These are phyloP conservation scores for Metschnikowia amazonensis DNA, from an alignment of 805 yeast genomes.

Conservation along the genomic window DNA sequence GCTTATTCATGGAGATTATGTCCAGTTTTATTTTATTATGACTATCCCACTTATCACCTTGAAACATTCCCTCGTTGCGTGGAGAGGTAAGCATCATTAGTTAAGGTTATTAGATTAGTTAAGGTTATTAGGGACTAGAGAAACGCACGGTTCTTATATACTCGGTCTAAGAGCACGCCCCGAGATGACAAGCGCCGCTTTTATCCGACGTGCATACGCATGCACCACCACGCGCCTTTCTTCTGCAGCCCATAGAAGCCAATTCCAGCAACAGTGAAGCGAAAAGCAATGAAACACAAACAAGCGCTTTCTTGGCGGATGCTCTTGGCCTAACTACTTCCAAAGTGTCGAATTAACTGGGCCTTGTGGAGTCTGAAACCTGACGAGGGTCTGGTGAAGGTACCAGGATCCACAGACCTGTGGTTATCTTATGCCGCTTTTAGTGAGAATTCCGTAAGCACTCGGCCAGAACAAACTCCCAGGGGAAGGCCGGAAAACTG, in stretches of 20 bases:
- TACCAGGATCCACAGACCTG: no score
- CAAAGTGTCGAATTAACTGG: no score
- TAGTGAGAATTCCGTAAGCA: neutral
- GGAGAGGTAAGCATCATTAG: conserved; percentile 1
- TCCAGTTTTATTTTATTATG: neutral
- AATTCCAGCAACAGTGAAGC: neutral
- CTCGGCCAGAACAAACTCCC: conserved; percentile 2
- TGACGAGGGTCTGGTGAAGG: no score
- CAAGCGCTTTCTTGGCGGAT: neutral
- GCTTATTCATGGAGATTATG: neutral
- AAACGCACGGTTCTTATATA: neutral
- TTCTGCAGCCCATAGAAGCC: conserved; percentile 4
- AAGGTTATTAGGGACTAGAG: neutral
- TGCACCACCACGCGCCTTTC: conserved; percentile 1
- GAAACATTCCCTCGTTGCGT: neutral
- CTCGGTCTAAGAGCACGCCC: neutral
- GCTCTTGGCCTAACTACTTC: no score
- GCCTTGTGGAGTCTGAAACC: no score
- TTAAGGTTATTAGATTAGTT: neutral
- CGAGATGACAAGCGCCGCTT: neutral
- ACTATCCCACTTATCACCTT: conserved; percentile 2
- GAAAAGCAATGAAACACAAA: neutral
- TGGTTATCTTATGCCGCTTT: neutral
- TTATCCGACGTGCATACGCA: neutral
- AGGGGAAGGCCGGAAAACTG: neutral